Percentiles rank a stretch among this genome's conserved stretches.
Conservation (phyloP, 441 rosid species). For the Corymbia citriodora region DNA sequence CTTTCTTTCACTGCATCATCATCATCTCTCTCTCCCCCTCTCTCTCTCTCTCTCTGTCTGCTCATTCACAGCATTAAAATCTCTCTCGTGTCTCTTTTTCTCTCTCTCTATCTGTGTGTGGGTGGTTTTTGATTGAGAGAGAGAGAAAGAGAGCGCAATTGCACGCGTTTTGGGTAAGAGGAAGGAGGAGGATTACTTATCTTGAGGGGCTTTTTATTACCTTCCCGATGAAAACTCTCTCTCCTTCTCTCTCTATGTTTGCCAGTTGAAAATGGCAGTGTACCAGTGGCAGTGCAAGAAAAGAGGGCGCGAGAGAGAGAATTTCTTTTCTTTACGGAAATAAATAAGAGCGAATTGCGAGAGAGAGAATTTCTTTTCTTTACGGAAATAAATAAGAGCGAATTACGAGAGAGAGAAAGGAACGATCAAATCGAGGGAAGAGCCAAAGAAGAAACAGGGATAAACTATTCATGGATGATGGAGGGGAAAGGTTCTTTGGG, state of each 20-base stretch:
- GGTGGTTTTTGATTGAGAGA: not conserved
- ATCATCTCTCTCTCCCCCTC: not conserved
- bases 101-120: not conserved
- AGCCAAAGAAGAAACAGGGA: not conserved
- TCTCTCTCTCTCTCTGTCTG: conserved; percentile 3
- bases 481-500: not conserved
- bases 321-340: not conserved
- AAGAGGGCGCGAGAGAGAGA: not conserved
- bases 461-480: not conserved
- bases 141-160: conserved; percentile 1
- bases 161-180: conserved; percentile 21
- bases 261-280: conserved; percentile 52
- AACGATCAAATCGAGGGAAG: conserved; percentile 59
- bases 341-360: conserved; percentile 12
- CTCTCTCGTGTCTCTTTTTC: conserved; percentile 4
- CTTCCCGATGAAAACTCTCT: conserved; percentile 76
- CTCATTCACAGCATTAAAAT: not conserved
- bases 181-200: not conserved
- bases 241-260: conserved; percentile 40
- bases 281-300: conserved; percentile 44
- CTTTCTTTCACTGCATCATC: conserved; percentile 1
- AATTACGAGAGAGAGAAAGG: not conserved
- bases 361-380: not conserved
- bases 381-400: conserved; percentile 12
- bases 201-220: conserved; percentile 17